phyloP scores from a whole-genome alignment of 1,284 basidiomycete species.

The Mycena citricolor region DNA sequence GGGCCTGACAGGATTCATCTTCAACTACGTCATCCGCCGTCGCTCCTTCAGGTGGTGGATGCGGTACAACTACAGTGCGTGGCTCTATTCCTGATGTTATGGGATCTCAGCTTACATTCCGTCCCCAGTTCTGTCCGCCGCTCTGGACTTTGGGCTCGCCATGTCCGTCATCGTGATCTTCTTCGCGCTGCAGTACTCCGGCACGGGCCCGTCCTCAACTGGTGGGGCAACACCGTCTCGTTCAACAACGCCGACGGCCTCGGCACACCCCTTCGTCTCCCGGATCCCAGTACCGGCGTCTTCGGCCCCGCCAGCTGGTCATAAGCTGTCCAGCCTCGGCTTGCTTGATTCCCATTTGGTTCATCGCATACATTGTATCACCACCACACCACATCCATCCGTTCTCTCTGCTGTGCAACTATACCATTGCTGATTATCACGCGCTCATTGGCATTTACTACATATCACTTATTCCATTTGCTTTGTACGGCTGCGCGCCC shows the following conservation, averaged over 20 bases:
- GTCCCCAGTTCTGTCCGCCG: conserved; percentile 52
- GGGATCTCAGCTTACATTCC: not conserved
- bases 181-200: conserved; percentile 57
- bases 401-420: too few species aligned
- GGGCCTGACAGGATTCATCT: conserved; percentile 70
- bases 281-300: conserved; percentile 19
- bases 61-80: conserved; percentile 80
- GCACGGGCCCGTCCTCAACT: conserved; percentile 37
- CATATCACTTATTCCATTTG: too few species aligned
- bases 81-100: not conserved
- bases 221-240: conserved; percentile 24
- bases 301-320: conserved; percentile 22
- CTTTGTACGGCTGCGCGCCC: too few species aligned
- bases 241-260: conserved; percentile 21
- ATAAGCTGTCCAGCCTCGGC: too few species aligned
- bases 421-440: too few species aligned
- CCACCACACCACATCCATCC: too few species aligned
- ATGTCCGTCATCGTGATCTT: conserved; percentile 64
- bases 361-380: too few species aligned
- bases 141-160: conserved; percentile 66
- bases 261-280: conserved; percentile 17
- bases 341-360: too few species aligned
- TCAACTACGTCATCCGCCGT: conserved; percentile 68
- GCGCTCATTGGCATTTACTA: too few species aligned
- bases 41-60: conserved; percentile 52